Evolutionary conservation across 306 rosid genomes (phyloP), one percentile per base, ranked within the genome.

Genomic region (Oemleria cerasiformis): DNA sequence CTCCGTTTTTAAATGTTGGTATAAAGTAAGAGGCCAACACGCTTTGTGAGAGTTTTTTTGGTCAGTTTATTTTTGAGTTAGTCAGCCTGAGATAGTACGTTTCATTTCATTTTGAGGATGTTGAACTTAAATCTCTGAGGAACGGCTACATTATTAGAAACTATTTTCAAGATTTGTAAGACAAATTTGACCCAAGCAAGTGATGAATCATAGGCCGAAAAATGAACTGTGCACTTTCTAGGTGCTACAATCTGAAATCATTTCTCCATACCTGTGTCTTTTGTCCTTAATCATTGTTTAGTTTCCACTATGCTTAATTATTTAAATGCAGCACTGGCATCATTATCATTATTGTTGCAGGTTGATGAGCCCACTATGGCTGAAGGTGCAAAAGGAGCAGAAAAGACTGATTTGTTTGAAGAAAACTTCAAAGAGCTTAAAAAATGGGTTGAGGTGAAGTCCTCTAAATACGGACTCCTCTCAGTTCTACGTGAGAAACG

Each of bases 361-460:
- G 82, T 12, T 39, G 88, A 84, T 57, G 63, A 60, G 65, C 62
- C 77, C 64, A 14, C 80, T 13, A 16, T 14, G 20, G 64, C 64
- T 12, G 87, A 81, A 73, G 86, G 66, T 77, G 78, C 74, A 72
- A 74, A 83, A 67, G 87, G 76, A 58, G 78, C 3, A 73, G 81
- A 42, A 65, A 73, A 84, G 79, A 59, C 77, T 54, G 75, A 94
- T 48, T 47, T 56, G 68, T 94, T 94, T 72, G 98, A 94, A 74
- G 91, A 85, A 75, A 94, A 85, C 86, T 94, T 86, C 53, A 74
- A 63, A 76, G 97, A 94, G 73, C 77, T 94, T 77, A 85, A 79
- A 85, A 94, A 86, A 81, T 94, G 98, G 98, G 97, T 89, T 51
- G 86, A 91, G 44, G 83, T 86, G 68, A 94, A 89, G 79, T 77